These are phyloP conservation scores for Pestalotiopsis sp. DNA, from an alignment of 2,329 filamentous ascomycete genomes.

Conservation along the genomic window DNA sequence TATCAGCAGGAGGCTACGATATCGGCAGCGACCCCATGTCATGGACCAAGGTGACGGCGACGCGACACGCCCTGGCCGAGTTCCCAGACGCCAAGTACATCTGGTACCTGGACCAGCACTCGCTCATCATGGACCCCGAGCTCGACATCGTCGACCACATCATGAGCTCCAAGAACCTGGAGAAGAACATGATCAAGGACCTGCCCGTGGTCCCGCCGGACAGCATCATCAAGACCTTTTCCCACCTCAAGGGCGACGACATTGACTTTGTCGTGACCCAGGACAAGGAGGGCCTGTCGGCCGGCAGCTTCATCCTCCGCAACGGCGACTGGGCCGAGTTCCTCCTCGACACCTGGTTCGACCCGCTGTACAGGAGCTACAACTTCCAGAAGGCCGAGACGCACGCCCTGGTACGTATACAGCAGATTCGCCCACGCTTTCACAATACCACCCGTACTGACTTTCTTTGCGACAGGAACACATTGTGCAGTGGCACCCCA, in stretches of 20 bases:
- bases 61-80: constrained; percentile 83
- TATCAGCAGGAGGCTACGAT: constrained; percentile 74
- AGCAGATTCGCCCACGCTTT: no score
- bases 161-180: constrained; percentile 65
- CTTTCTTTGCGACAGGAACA: constrained; percentile 61
- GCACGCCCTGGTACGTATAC: constrained; percentile 78
- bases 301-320: constrained; percentile 75
- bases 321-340: constrained; percentile 90
- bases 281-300: constrained; percentile 76
- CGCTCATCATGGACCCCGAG: constrained; percentile 83
- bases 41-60: constrained; percentile 80
- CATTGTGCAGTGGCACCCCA: constrained; percentile 95
- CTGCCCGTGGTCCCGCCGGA: constrained; percentile 88
- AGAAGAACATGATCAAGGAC: constrained; percentile 81
- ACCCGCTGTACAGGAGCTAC: constrained; percentile 89
- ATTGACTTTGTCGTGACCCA: constrained; percentile 84
- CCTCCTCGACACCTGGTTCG: constrained; percentile 94
- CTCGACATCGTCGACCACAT: constrained; percentile 70
- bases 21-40: constrained; percentile 58
- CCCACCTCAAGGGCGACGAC: constrained; percentile 73
- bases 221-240: constrained; percentile 94
- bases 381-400: constrained; percentile 95
- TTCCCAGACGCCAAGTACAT: constrained; percentile 77
- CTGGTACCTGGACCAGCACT: constrained; percentile 84
- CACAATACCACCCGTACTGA: no score